Evolutionary conservation across 306 rosid genomes (phyloP), one percentile per base, ranked within the genome.

Genomic region (Carpinus fangiana): DNA sequence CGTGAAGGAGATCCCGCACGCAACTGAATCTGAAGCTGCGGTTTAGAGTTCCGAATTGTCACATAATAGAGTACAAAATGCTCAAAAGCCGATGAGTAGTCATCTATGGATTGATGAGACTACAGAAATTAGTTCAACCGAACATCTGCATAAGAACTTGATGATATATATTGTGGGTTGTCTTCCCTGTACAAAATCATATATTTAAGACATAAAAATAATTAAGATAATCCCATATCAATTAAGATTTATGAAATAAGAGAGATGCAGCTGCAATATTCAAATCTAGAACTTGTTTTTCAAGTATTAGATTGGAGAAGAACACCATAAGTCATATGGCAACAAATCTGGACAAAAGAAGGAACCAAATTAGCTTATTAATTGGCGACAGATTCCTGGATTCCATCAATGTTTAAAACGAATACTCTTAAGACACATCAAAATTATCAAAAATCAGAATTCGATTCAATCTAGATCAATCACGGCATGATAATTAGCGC

Each of bases 1-100:
- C 70, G 72, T 43, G 28, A 78, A 79, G 82, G 82, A 67, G 84
- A 83, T 70, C 78, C 84, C 70, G 80, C 92, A 90, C 83, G 87
- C 90, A 88, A 78, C 70, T n/a, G 41, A 70, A 86, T 55, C 70
- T 21, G 47, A 70, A 77, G 72, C 78, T 77, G 72, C 65, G 12
- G 26, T 69, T 71, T 60, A 80, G 59, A 61, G 47, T 70, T 81
- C 73, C 61, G 82, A 69, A 83, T 69, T 55, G 56, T 77, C 41
- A 72, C 75, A 53, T 13, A 52, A 23, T 7, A 79, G 34, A 26
- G 54, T 47, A 72, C 46, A 13, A 54, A 71, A 17, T 48, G 68
- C 72, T 48, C 2, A 46, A 82, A 73, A 53, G 14, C 50, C 28
- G 60, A 75, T n/a, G 70, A 74, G 66, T 71, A 73, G 55, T 72